Conservation (phyloP, 192 early-diverging fungal species). For the Gryganskiella cystojenkinii region DNA sequence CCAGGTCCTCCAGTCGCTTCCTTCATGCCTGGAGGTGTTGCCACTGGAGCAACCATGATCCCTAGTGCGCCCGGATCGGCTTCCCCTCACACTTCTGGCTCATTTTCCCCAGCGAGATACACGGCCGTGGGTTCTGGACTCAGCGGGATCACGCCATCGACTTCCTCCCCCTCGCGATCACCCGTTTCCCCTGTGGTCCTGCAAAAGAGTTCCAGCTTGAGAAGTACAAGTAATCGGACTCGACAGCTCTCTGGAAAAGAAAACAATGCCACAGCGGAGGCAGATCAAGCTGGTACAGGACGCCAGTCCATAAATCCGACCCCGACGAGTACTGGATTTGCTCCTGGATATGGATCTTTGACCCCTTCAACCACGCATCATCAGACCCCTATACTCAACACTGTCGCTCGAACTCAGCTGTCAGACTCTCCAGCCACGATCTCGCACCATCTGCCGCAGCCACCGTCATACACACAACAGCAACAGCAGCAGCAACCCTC, state of each 20-base stretch:
- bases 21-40: not conserved
- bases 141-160: slow-evolving; percentile 2
- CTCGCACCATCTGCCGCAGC: no score
- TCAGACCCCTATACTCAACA: not conserved
- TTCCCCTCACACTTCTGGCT: not conserved
- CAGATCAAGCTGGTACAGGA: no score
- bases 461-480: not conserved
- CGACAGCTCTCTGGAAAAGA: not conserved
- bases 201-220: slow-evolving; percentile 11
- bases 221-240: not conserved
- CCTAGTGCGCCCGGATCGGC: not conserved
- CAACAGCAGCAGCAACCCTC: not conserved
- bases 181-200: slow-evolving; percentile 9
- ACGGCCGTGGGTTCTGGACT: not conserved
- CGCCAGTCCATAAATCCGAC: no score
- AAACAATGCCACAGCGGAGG: not conserved
- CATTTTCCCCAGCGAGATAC: slow-evolving; percentile 5
- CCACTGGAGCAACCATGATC: not conserved
- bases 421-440: no score
- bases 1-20: not conserved
- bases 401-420: not conserved
- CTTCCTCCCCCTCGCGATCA: slow-evolving; percentile 7
- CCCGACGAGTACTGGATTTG: no score
- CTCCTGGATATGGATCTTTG: no score
- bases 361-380: no score